These are phyloP conservation scores for Ustilago vetiveriae DNA, from an alignment of 1,284 basidiomycete species.

Conservation along the genomic window DNA sequence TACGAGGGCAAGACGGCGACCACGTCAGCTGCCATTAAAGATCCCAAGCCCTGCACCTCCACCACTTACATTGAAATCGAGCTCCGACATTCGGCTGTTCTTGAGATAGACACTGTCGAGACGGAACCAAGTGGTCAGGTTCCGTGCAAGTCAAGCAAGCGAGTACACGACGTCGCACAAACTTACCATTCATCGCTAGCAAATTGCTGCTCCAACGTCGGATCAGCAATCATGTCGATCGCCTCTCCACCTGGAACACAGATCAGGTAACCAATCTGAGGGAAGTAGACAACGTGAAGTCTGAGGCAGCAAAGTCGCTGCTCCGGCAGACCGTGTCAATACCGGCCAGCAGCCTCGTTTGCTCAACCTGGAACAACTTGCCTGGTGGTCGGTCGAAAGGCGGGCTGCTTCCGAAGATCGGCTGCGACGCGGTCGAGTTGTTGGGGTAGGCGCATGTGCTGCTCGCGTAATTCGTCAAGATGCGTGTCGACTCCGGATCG, in stretches of 20 bases:
- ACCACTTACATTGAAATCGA: constrained; percentile 28
- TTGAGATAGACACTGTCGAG: constrained; percentile 38
- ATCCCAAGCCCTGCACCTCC: background rate
- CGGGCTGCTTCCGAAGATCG: constrained; percentile 19
- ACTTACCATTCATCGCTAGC: constrained; percentile 28
- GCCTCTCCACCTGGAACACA: constrained; percentile 21
- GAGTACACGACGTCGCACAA: no score
- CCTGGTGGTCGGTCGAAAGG: constrained; percentile 17
- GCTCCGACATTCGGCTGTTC: constrained; percentile 26
- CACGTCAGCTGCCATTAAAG: background rate
- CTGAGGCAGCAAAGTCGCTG: no score
- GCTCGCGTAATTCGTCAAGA: constrained; percentile 30
- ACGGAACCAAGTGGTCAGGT: no score
- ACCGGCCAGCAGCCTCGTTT: no score
- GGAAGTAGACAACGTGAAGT: constrained; percentile 41
- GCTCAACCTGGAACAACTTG: no score
- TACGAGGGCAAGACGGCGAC: no score
- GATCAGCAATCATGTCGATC: constrained; percentile 18
- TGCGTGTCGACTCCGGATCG: constrained; percentile 27
- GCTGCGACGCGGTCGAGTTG: constrained; percentile 21
- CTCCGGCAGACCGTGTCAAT: no score
- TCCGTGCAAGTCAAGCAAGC: background rate
- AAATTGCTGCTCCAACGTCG: constrained; percentile 29
- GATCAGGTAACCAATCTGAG: constrained; percentile 51
- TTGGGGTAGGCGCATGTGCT: constrained; percentile 7